These are phyloP conservation scores for Fomitopsis schrenkii DNA, from an alignment of 1,284 basidiomycete genomes.

Conservation along the genomic window DNA sequence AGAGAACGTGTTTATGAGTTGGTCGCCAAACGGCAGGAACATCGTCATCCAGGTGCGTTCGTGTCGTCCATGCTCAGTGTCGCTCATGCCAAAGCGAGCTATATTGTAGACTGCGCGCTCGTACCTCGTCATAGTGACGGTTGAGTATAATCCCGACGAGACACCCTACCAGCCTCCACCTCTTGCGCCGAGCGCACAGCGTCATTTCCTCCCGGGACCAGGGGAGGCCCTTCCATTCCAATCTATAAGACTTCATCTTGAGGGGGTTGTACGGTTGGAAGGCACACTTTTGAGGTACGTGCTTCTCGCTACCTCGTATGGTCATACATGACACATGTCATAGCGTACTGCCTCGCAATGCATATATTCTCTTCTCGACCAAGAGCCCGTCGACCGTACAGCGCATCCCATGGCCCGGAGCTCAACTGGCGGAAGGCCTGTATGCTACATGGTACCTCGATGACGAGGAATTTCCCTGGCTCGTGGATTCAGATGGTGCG, in stretches of 20 bases:
- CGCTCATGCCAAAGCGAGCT: not conserved
- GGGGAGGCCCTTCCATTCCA: slow-evolving; percentile 73
- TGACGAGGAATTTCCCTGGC: slow-evolving; percentile 69
- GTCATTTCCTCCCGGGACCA: slow-evolving; percentile 71
- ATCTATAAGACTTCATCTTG: slow-evolving; percentile 62
- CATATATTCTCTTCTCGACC: slow-evolving; percentile 70
- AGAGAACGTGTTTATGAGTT: slow-evolving; percentile 66
- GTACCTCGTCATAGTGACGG: slow-evolving; percentile 71
- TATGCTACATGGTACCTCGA: slow-evolving; percentile 73
- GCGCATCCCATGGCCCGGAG: slow-evolving; percentile 76
- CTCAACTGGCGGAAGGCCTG: slow-evolving; percentile 32
- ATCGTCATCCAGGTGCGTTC: slow-evolving; percentile 72
- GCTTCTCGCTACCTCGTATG: slow-evolving; percentile 22
- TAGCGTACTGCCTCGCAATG: slow-evolving; percentile 70
- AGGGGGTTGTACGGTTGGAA: slow-evolving; percentile 80
- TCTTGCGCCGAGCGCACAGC: slow-evolving; percentile 49
- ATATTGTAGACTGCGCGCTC: slow-evolving; percentile 65
- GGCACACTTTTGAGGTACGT: slow-evolving; percentile 67
- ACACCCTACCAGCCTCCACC: slow-evolving; percentile 54
- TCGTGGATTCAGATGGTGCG: slow-evolving; percentile 64
- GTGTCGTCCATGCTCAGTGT: not conserved
- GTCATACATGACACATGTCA: not conserved
- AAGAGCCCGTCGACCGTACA: slow-evolving; percentile 67
- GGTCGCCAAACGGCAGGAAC: slow-evolving; percentile 76
- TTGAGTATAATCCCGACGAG: slow-evolving; percentile 56